A percentile compares a stretch with the other conserved stretches of the same genome.
phyloP scores from a whole-genome alignment of 768 basidiomycete genomes.

The Hygrocybe coccinea region DNA sequence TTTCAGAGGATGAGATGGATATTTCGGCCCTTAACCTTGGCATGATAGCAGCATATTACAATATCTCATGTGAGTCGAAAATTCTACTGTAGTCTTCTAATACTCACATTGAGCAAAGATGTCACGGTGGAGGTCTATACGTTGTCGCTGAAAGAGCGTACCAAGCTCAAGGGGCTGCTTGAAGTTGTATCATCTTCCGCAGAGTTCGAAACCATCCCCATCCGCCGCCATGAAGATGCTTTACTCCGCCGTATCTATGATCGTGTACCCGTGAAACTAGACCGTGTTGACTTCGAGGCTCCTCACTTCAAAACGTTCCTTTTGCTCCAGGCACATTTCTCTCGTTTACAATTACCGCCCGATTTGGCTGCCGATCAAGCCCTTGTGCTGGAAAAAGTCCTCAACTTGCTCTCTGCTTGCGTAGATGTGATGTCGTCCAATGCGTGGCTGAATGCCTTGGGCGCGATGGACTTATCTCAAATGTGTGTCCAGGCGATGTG shows the following conservation, averaged over 20 bases:
- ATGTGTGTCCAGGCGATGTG: conserved; percentile 99
- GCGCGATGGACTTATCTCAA: conserved; percentile 96
- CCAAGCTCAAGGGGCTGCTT: conserved; percentile 92
- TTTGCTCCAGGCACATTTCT: conserved; percentile 94
- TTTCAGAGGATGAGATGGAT: conserved; percentile 87
- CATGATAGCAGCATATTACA: conserved; percentile 97
- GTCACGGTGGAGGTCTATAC: conserved; percentile 97
- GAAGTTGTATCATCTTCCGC: conserved; percentile 97
- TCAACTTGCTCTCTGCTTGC: conserved; percentile 88
- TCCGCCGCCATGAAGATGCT: conserved; percentile 86
- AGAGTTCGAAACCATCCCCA: conserved; percentile 93
- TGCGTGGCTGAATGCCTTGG: conserved; percentile 88
- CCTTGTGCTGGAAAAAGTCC: conserved; percentile 81
- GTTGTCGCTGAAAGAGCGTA: conserved; percentile 89
- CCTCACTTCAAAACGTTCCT: conserved; percentile 99
- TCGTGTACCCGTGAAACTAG: conserved; percentile 93
- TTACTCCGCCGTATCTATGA: conserved; percentile 89
- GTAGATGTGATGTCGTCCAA: conserved; percentile 99
- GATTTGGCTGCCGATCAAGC: conserved; percentile 91
- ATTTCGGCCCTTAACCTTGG: conserved; percentile 88
- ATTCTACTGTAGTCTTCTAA: background rate
- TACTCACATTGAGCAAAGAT: conserved; percentile 43
- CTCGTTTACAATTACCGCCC: conserved; percentile 83
- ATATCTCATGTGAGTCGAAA: conserved; percentile 71
- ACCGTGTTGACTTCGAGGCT: conserved; percentile 76